Base-by-base conservation (phyloP, 2,329 filamentous ascomycete species). In the Monilinia fructicola region DNA sequence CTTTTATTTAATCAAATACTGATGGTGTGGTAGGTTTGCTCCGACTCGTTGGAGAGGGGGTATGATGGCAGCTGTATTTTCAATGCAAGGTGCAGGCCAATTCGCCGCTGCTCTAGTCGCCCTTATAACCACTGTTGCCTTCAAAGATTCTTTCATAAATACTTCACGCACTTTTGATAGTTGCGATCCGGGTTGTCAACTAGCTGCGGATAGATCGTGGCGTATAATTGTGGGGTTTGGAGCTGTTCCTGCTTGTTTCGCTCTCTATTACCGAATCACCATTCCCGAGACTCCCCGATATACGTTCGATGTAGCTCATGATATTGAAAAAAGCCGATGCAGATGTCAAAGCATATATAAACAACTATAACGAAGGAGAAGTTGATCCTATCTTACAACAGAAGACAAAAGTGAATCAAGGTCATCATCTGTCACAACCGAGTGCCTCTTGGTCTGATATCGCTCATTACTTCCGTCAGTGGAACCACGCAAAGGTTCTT, bases 201-300 rank as follows among this genome's bases (percentile, higher is more conserved):
- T 85, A 0, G 90, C 91, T 1, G 90, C 91, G 0, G 91, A 95
- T 78, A 87, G 90, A 74, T 89, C 90, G 78, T 95, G 92, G 91
- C 87, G 91, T 71, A 85, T 92, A 59, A 87, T 95, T 67, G 89
- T 95, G 66, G 91, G 90, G 18, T 87, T 93, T 68, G 91, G 91
- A 48, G 90, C 89, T 16, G 80, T 95, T 12, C 91, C 91, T 0
- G 91, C 89, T 3, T 90, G 87, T 73, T 84, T 93, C 67, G 91
- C 91, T 16, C 82, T 95, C n/a, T 94, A 93, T 78, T 95, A 91
- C 79, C 89, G 91, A 69, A 84, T 95, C 63, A 94, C 91, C 28
- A 93, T 95, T 67, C 91, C 91, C 11, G 92, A 95, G 79, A 93
- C 91, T 4, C 90, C 91, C 48, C 86, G 90, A 48, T 94, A 93